These are phyloP conservation scores for Comarum palustre DNA, from an alignment of 306 rosid species.

Conservation along the genomic window DNA sequence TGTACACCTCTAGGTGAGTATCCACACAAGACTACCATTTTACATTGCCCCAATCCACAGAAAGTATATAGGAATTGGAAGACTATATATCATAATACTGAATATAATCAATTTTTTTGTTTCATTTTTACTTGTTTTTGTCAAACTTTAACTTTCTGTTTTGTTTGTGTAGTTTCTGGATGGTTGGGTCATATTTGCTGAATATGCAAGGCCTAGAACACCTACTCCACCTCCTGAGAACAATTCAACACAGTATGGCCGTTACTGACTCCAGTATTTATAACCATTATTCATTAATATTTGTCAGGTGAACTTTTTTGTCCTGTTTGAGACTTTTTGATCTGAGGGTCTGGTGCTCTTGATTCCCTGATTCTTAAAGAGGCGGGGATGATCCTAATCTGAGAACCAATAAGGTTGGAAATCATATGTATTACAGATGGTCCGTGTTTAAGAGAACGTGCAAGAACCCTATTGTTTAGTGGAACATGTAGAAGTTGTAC, in stretches of 20 bases:
- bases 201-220: slow-evolving; percentile 87
- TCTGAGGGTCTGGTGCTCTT: slow-evolving; percentile 14
- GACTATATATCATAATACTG: neutral
- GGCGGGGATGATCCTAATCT: neutral
- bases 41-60: neutral
- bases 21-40: neutral
- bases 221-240: slow-evolving; percentile 37
- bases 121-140: neutral
- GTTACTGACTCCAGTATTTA: slow-evolving; percentile 36
- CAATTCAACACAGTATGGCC: slow-evolving; percentile 33
- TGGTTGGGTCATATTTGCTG: slow-evolving; percentile 98
- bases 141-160: slow-evolving; percentile 3
- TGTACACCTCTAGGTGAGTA: neutral
- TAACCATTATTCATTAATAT: slow-evolving; percentile 23
- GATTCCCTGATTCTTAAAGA: neutral
- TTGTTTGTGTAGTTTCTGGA: slow-evolving; percentile 63
- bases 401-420: neutral
- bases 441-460: neutral
- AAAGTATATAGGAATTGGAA: neutral
- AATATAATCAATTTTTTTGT: neutral
- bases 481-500: slow-evolving; percentile 2
- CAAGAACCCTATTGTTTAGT: neutral
- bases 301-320: slow-evolving; percentile 7
- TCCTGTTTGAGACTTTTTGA: slow-evolving; percentile 1
- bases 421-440: neutral